Base-by-base conservation (phyloP, 177 flowering plant genomes). In the Telopea speciosissima region DNA sequence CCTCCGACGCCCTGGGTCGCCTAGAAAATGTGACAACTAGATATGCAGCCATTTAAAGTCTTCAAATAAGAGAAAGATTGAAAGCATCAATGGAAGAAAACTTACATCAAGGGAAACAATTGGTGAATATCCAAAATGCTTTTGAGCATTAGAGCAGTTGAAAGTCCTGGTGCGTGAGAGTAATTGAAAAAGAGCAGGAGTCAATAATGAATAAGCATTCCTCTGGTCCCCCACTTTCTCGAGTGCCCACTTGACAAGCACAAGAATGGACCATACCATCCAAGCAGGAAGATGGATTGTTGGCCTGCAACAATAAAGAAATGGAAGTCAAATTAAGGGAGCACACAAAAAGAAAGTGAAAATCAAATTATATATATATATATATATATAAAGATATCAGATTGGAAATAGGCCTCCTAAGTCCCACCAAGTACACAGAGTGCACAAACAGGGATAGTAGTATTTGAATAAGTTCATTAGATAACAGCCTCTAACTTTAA, bases 101-200 rank as follows among this genome's bases (percentile, higher is more conserved):
- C 84, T 72, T 76, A 94, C 98, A 76, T 89, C 78, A 66, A 87
- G 60, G 60, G 90, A 75, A 24, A 88, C 86, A 74, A 89, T 68
- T 63, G 98, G 95, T 62, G 95, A 78, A 80, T 94, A 92, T n/a
- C 87, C 87, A 68, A 92, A 67, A 77, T 83, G 77, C 28, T 82
- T 81, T 65, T 86, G 81, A 68, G 98, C 95, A 52, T 83, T 85
- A 64, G 80, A 74, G 79, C 95, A 92, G 74, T 81, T 80, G 70
- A 90, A 92, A 44, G 93, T 94, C 73, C 85, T 84, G 9, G 81
- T 89, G 67, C 78, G 76, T 14, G 86, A 80, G 66, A 88, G 80
- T 68, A 81, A 54, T 16, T 83, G 81, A 74, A 88, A 73, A 56
- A 72, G 23, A 74, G 78, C 70, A 24, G 75, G 82, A 69, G 78